Evolutionary conservation across 1,284 basidiomycete species (phyloP).

Genomic region (Pseudozyma sp.): DNA sequence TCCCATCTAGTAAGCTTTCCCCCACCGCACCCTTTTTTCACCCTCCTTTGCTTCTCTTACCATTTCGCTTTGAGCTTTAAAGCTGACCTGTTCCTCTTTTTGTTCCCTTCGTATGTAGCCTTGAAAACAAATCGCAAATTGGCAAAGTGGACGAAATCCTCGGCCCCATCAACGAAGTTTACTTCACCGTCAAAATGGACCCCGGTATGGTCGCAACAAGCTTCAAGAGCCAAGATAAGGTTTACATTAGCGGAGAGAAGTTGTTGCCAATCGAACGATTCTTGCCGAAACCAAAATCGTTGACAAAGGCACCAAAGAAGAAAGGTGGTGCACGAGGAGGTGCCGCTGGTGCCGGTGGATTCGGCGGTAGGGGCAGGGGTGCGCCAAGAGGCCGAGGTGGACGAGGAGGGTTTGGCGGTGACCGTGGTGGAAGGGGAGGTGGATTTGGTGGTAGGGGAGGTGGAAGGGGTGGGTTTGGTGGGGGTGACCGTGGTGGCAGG

Average conservation of each 20-base stretch:
- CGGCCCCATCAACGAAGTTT: constrained; percentile 98
- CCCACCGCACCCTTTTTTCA: neutral
- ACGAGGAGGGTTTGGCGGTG: constrained; percentile 25
- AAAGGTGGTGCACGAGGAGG: constrained; percentile 52
- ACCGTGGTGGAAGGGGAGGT: constrained; percentile 39
- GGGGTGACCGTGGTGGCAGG: constrained; percentile 51
- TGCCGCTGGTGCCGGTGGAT: constrained; percentile 52
- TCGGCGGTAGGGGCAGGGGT: constrained; percentile 28
- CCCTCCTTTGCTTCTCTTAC: neutral
- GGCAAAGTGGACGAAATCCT: constrained; percentile 97
- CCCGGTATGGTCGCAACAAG: constrained; percentile 94
- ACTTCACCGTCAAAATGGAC: constrained; percentile 97
- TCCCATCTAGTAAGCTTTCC: constrained; percentile 79
- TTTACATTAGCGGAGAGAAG: constrained; percentile 96
- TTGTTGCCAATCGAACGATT: constrained; percentile 96
- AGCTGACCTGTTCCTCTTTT: constrained; percentile 3
- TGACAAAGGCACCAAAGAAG: constrained; percentile 56
- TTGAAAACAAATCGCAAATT: constrained; percentile 95
- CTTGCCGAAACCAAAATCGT: constrained; percentile 89
- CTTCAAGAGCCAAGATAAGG: constrained; percentile 98
- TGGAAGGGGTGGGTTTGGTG: constrained; percentile 48
- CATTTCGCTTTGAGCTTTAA: neutral
- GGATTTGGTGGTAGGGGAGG: constrained; percentile 53
- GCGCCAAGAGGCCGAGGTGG: constrained; percentile 21
- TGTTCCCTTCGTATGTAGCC: constrained; percentile 61